Conservation (phyloP, 1,284 basidiomycete species). For the Takashimella koratensis region DNA sequence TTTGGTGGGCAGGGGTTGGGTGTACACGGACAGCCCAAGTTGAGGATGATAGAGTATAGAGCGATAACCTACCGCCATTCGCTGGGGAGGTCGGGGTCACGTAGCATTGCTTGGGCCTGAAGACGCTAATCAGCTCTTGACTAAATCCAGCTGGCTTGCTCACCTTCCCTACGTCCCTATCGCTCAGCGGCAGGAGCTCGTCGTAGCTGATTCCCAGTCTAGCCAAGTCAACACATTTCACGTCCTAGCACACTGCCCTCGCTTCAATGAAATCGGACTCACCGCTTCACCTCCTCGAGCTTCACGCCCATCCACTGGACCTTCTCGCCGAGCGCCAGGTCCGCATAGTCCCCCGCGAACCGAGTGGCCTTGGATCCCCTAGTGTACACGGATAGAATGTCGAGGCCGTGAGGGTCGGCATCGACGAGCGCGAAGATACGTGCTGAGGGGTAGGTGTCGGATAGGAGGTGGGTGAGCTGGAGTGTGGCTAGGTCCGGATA, state of each 20-base stretch:
- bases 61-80: constrained; percentile 11
- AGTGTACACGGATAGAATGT: constrained; percentile 79
- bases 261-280: constrained; percentile 2
- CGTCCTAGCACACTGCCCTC: too few relatives aligned
- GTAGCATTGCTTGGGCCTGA: constrained; percentile 9
- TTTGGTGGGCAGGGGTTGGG: too few relatives aligned
- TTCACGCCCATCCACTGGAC: constrained; percentile 76
- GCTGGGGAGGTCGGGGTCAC: background rate
- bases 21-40: too few relatives aligned
- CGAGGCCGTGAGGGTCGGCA: constrained; percentile 81
- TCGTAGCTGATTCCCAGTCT: constrained; percentile 63
- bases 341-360: constrained; percentile 27
- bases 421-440: constrained; percentile 78
- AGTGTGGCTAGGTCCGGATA: constrained; percentile 88
- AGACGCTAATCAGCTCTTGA: background rate
- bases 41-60: background rate
- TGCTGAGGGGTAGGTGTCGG: constrained; percentile 63
- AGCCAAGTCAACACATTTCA: constrained; percentile 4
- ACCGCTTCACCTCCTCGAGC: constrained; percentile 58
- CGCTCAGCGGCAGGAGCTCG: constrained; percentile 63
- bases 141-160: constrained; percentile 28
- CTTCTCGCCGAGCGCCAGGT: constrained; percentile 63
- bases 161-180: constrained; percentile 68
- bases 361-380: constrained; percentile 41
- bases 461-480: constrained; percentile 68